phyloP scores from a whole-genome alignment of 78 protist species.

The Dictyostelium firmibasis region DNA sequence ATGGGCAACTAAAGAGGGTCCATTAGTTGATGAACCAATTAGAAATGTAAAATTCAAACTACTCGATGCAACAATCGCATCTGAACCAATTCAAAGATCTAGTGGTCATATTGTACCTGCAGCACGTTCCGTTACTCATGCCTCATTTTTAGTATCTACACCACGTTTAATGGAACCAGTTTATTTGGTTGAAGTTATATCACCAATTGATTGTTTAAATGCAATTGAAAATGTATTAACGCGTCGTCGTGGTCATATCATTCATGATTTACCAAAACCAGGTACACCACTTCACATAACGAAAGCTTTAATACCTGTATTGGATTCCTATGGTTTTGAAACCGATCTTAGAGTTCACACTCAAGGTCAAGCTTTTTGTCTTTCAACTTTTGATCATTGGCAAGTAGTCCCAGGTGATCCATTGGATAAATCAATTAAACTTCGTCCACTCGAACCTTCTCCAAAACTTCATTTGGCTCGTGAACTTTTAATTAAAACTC shows the following conservation, averaged over 20 bases:
- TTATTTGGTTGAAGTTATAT: constrained; percentile 90
- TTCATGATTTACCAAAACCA: constrained; percentile 89
- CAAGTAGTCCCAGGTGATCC: constrained; percentile 99
- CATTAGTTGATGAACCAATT: constrained; percentile 95
- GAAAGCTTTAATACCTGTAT: constrained; percentile 94
- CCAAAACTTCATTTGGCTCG: constrained; percentile 96
- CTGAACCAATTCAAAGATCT: constrained; percentile 82
- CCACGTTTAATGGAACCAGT: constrained; percentile 99
- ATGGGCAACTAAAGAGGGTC: constrained; percentile 98
- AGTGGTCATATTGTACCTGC: constrained; percentile 96
- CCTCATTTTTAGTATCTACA: constrained; percentile 90
- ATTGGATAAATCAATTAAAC: constrained; percentile 93
- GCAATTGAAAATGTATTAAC: constrained; percentile 94
- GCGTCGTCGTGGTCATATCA: constrained; percentile 92
- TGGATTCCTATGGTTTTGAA: constrained; percentile 99
- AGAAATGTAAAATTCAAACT: constrained; percentile 91
- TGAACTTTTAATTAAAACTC: constrained; percentile 99
- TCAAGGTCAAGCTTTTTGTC: constrained; percentile 95
- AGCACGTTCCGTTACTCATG: constrained; percentile 95
- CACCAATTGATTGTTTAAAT: constrained; percentile 95
- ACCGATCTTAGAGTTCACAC: constrained; percentile 96
- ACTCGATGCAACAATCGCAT: constrained; percentile 91
- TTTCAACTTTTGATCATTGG: constrained; percentile 96
- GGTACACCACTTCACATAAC: constrained; percentile 95
- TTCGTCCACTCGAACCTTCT: constrained; percentile 94